phyloP scores from a whole-genome alignment of 164 flowering plant species.

The Stephania yunnanensis region DNA sequence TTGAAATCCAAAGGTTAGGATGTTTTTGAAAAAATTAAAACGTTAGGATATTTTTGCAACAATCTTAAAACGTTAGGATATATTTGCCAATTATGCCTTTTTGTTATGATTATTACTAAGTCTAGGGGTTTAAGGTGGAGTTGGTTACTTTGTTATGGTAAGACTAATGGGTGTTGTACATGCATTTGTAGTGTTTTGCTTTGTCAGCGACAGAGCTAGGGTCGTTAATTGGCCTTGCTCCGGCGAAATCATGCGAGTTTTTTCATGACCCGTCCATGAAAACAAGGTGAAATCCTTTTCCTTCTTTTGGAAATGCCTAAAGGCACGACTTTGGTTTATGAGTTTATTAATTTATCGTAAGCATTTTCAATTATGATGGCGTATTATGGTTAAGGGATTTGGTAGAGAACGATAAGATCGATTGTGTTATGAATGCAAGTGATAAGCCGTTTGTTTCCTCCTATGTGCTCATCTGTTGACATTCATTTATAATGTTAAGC shows the following conservation, averaged over 20 bases:
- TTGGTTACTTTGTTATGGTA: too few relatives aligned
- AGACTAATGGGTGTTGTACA: constrained; percentile 12
- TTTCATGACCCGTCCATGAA: constrained; percentile 87
- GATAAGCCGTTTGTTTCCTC: too few relatives aligned
- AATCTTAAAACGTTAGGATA: too few relatives aligned
- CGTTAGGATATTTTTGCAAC: too few relatives aligned
- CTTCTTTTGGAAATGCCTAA: background rate
- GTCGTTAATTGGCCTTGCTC: constrained; percentile 63
- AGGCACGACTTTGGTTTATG: background rate
- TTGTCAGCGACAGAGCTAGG: constrained; percentile 83
- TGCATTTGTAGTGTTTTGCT: constrained; percentile 56
- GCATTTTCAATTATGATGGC: too few relatives aligned
- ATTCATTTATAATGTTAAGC: too few relatives aligned
- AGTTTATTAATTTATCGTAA: background rate
- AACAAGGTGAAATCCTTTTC: constrained; percentile 42
- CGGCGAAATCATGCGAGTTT: constrained; percentile 69
- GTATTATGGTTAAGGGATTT: background rate
- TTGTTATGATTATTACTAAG: too few relatives aligned
- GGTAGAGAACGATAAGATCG: background rate
- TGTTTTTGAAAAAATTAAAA: too few relatives aligned
- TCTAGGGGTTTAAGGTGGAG: too few relatives aligned
- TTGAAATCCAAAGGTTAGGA: too few relatives aligned
- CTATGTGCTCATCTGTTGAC: too few relatives aligned
- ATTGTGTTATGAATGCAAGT: background rate
- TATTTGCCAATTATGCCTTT: too few relatives aligned